Conservation (phyloP, 176 grass and related monocot species). For the Aechmea fasciata region DNA sequence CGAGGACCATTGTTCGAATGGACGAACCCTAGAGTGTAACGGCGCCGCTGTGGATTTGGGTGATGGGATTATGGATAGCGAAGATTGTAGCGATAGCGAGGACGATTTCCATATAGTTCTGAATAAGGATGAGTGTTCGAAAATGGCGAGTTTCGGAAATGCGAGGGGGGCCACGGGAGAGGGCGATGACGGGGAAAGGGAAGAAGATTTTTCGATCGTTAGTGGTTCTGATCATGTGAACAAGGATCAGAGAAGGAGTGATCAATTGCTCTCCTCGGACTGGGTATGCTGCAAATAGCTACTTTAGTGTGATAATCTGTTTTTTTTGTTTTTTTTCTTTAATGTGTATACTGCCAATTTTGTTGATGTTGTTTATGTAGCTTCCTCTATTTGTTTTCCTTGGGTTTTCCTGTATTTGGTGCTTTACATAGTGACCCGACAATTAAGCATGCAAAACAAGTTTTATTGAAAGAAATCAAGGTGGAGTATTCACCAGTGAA, state of each 20-base stretch:
- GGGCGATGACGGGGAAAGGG: constrained; percentile 29
- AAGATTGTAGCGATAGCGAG: constrained; percentile 49
- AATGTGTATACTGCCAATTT: not conserved
- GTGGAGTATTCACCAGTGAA: no score
- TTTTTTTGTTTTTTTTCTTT: not conserved
- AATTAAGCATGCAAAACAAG: no score
- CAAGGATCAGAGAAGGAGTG: not conserved
- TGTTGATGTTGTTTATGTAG: not conserved
- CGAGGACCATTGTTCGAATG: constrained; percentile 25
- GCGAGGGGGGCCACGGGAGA: not conserved
- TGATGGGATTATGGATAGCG: constrained; percentile 28
- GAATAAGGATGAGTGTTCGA: constrained; percentile 40
- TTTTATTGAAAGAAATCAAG: no score
- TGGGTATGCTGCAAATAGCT: not conserved
- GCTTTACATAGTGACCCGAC: no score
- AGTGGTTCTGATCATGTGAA: not conserved
- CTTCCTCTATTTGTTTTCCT: not conserved
- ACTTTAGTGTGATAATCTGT: not conserved
- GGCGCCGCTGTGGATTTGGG: constrained; percentile 41
- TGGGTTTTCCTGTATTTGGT: no score
- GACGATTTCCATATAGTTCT: constrained; percentile 66
- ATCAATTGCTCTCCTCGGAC: not conserved
- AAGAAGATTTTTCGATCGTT: constrained; percentile 2
- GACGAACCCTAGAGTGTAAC: constrained; percentile 11
- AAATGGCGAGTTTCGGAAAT: constrained; percentile 5